Conservation (phyloP, 106 monocot genomes). For the Amphibolis antarctica region DNA sequence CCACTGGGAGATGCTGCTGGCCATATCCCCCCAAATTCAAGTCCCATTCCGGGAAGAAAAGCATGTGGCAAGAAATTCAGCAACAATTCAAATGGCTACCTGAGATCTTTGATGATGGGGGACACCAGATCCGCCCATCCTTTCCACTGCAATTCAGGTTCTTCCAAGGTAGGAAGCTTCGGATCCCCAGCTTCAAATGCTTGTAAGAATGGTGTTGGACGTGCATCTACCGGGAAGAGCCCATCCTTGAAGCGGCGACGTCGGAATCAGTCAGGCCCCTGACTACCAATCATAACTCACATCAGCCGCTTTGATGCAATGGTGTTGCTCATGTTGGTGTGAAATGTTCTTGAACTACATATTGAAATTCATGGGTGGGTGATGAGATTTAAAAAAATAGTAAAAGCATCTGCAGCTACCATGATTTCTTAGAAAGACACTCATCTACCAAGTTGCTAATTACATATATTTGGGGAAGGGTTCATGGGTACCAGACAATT, state of each 20-base stretch:
- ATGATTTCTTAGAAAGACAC: too few species aligned
- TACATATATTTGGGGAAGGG: too few species aligned
- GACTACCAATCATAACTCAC: too few species aligned
- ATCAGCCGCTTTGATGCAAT: too few species aligned
- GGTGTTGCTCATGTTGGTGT: too few species aligned
- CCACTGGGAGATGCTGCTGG: slow-evolving; percentile 13
- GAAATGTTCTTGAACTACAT: slow-evolving; percentile 65
- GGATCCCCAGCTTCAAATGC: background rate
- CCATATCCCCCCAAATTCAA: slow-evolving; percentile 2
- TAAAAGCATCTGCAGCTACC: too few species aligned
- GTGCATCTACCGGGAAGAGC: background rate
- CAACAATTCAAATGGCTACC: slow-evolving; percentile 20
- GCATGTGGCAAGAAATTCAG: slow-evolving; percentile 1
- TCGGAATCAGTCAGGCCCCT: too few species aligned
- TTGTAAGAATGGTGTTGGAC: background rate
- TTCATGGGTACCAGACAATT: too few species aligned
- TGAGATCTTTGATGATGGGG: slow-evolving; percentile 33
- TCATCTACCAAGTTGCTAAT: too few species aligned
- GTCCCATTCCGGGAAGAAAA: slow-evolving; percentile 13
- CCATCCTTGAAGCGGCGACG: slow-evolving; percentile 12
- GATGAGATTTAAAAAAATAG: too few species aligned
- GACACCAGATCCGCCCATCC: slow-evolving; percentile 1
- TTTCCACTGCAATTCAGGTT: background rate
- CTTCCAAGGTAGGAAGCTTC: background rate
- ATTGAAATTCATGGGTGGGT: slow-evolving; percentile 91